Base-by-base conservation (phyloP, 306 rosid genomes). In the Prunus mira region DNA sequence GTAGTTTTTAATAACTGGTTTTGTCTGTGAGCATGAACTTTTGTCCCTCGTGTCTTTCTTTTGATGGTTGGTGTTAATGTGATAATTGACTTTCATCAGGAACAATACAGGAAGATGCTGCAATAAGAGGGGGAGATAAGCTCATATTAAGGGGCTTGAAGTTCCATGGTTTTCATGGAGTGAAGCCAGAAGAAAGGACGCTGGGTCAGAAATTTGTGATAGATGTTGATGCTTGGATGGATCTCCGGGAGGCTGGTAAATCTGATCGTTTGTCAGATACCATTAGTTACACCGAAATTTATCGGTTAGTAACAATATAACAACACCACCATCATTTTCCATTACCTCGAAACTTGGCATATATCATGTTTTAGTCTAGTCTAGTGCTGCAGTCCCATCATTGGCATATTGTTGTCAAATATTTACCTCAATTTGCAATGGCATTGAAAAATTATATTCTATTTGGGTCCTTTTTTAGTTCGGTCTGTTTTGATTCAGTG, bases 221-320 rank as follows among this genome's bases (percentile, higher is more conserved):
- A 6, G 97, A 92, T 78, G 72, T 95, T 10, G 97, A 95, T 86
- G 96, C 96, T 79, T 95, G 98, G 98, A 81, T 92, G 97, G 97
- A 95, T 91, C 97, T 92, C 63, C 85, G 69, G 61, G 72, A 80
- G 32, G 90, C 98, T 62, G 96, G 97, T 12, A 79, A 68, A 63
- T 89, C 98, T 50, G 97, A 90, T 78, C 6, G 71, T 46, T 69
- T 92, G 76, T 52, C 89, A 20, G 89, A 92, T 65, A 75, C 97
- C 3, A 71, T 87, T 73, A 90, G 92, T 62, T 95, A 95, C 81
- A 80, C 89, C 0, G 84, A 82, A 9, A 92, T 95, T 22, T 90
- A 90, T 45, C 75, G 86, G 93, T 94, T 8, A 78, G 89, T 79
- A 28, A 34, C 22, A 12, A 61, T 14, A n/a, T 50, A n/a, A 46